Base-by-base conservation (phyloP, 441 rosid genomes). In the Monsonia emarginata region DNA sequence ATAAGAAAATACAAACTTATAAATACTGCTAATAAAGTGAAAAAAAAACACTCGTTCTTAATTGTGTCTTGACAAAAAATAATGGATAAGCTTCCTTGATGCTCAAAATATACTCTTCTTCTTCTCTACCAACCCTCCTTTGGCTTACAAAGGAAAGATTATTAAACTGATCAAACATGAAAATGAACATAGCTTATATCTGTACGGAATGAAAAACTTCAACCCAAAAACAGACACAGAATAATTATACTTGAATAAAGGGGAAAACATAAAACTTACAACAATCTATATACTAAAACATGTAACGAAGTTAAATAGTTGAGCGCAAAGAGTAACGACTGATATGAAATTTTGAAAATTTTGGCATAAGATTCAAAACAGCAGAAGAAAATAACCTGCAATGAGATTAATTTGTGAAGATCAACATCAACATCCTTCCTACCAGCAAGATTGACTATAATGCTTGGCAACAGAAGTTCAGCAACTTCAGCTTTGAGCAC, bases 401-500 rank as follows among this genome's bases (percentile, higher is more conserved):
- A 72, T 30, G 99, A 83, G 61, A 94, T 85, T 72, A 86, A 67
- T 58, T 79, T 75, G 19, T 84, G 87, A 71, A 94, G 72, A 73
- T 82, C 79, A 54, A 72, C 63, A 72, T 88, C 79, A 61, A 75
- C 46, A 71, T 81, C 83, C 74, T 78, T 83, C 80, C 81, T 88
- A 75, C 81, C 78, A 19, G 96, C 91, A 50, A 94, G 81, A 84
- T 88, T 85, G 74, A 85, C 94, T 77, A 89, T 64, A 62, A 86
- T 83, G 74, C 82, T 82, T 21, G 97, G 88, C 66, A 94, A 82
- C 38, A 91, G 79, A 78, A 91, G 91, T 88, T 91, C 97, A 61
- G 97, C 88, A 56, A 84, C 90, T 81, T 94, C 97, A 52, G 94
- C 83, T 81, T 94, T 94, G 73, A 86, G 74, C 76, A 84, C 68